These are phyloP conservation scores for Pythium periplocum DNA, from an alignment of 352 stramenopile species.

Conservation along the genomic window DNA sequence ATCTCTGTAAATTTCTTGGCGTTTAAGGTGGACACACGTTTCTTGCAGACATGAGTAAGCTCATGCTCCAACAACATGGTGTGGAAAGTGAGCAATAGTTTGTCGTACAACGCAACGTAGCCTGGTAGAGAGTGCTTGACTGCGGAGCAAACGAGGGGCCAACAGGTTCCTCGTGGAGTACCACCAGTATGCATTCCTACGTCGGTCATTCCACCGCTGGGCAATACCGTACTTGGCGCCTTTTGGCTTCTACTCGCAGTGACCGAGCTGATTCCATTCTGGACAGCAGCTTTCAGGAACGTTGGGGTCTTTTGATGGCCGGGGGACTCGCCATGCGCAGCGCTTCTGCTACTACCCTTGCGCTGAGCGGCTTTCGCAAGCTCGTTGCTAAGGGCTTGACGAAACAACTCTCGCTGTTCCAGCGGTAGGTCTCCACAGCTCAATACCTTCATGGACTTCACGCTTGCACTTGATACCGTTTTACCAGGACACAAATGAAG, in stretches of 20 bases:
- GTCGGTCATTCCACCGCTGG: slow-evolving; percentile 29
- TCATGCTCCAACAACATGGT: background rate
- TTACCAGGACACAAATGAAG: slow-evolving; percentile 23
- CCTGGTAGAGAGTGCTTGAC: background rate
- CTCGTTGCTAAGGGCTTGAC: too few relatives aligned
- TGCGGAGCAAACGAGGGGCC: background rate
- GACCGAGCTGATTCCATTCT: slow-evolving; percentile 6
- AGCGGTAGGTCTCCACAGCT: too few relatives aligned
- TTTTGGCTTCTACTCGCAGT: too few relatives aligned
- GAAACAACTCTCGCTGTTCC: too few relatives aligned
- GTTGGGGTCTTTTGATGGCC: slow-evolving; percentile 40
- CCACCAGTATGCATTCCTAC: slow-evolving; percentile 34
- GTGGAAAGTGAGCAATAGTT: background rate
- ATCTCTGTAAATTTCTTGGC: background rate
- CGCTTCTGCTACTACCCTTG: too few relatives aligned
- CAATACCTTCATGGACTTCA: too few relatives aligned
- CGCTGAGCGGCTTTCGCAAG: too few relatives aligned
- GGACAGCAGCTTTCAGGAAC: slow-evolving; percentile 29
- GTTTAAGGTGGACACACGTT: background rate
- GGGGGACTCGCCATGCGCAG: background rate
- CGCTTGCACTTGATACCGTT: too few relatives aligned
- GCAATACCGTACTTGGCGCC: background rate
- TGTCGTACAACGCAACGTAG: background rate
- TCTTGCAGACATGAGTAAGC: background rate
- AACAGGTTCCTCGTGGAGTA: background rate